These are phyloP conservation scores for Carex pumila DNA, from an alignment of 176 grass and related monocot species.

Conservation along the genomic window DNA sequence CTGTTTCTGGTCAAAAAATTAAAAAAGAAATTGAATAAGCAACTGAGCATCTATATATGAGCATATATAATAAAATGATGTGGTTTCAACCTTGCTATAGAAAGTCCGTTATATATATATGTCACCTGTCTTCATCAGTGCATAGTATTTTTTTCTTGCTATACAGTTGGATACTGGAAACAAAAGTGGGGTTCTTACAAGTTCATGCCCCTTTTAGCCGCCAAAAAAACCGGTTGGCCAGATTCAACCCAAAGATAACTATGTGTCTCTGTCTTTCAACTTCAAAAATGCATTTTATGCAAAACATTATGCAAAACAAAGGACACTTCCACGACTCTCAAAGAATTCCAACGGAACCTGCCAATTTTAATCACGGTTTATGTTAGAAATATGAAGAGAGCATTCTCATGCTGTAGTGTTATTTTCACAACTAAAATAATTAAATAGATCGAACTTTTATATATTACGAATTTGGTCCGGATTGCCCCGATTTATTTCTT, in stretches of 20 bases:
- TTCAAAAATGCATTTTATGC: not conserved
- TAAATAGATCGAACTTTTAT: no score
- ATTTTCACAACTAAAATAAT: not conserved
- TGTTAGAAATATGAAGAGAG: not conserved
- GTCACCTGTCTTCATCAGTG: not conserved
- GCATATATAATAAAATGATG: not conserved
- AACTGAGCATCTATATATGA: not conserved
- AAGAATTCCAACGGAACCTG: constrained; percentile 9
- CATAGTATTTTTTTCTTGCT: not conserved
- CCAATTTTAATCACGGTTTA: not conserved
- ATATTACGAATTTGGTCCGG: no score
- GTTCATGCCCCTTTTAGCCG: not conserved
- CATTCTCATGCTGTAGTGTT: not conserved
- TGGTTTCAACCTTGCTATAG: not conserved
- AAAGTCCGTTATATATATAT: not conserved
- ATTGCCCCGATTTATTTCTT: no score
- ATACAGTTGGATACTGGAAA: not conserved
- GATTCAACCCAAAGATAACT: not conserved
- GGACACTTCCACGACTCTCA: not conserved
- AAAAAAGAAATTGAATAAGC: no score
- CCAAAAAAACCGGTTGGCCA: not conserved
- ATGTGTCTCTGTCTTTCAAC: not conserved
- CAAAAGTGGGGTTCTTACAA: not conserved
- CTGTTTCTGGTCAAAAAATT: no score
- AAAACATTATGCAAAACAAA: not conserved